Base-by-base conservation (phyloP, 768 basidiomycete genomes). In the Mycena polygramma region DNA sequence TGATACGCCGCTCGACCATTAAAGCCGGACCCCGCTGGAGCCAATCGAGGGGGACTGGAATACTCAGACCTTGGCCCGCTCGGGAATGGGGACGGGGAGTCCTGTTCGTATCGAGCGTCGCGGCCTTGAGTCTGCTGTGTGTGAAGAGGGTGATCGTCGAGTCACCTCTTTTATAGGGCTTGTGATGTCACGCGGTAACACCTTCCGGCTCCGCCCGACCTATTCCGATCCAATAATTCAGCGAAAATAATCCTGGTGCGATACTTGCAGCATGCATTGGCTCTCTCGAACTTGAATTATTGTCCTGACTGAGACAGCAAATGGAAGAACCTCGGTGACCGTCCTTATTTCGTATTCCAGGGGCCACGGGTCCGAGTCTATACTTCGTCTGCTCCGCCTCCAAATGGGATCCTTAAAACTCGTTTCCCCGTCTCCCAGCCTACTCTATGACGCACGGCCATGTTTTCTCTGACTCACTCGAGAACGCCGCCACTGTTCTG, bases 11-110 rank as follows among this genome's bases (percentile, higher is more conserved):
- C 85, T 88, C 82, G 83, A 84, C 82, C 75, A 76, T 91, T 86
- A 86, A 80, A 81, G 81, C 86, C 81, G 82, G 89, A 80, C 86
- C 83, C 91, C 74, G 87, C 89, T 85, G 88, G 88, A 83, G 86
- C 81, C 89, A 75, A 86, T 88, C 87, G 66, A 84, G 85, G 86
- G 86, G 87, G 88, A 88, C 81, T 88, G 68, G 76, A 88, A 89
- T 87, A 80, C 90, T 92, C 91, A 91, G 91, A 92, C 91, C 90
- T 92, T 92, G 84, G 87, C 91, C 92, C 90, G 91, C 90, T 92
- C 89, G 89, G 85, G 80, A 91, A 72, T 65, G 69, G 70, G 75
- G 77, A 81, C 66, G 70, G 22, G 52, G 43, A 66, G 74, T 83
- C 84, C 83, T 83, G 87, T 89, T 74, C 76, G 90, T 81, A 72